Evolutionary conservation across 2,329 filamentous ascomycete species (phyloP), one percentile per base, ranked within the genome.

Genomic region (Neophaeococcomyces aloes): DNA sequence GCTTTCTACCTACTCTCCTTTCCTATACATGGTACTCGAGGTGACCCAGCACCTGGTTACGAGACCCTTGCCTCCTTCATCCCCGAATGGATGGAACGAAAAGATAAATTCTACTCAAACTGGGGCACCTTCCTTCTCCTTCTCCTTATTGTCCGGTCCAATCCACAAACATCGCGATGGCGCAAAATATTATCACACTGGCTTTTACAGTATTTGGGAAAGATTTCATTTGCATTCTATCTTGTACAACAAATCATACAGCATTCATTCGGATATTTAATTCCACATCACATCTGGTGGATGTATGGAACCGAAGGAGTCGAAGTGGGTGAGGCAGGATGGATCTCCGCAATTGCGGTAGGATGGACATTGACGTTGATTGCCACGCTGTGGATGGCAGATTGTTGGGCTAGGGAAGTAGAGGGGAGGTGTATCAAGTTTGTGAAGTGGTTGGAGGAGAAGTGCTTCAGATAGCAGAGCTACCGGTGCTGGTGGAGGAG

Each of bases 371-470:
- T 67, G 38, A 67, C 63, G 45, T 51, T 68, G 10, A 55, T 60
- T 5, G 43, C 66, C 21, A 58, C 71, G 0, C 62, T 79, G 4
- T 79, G 74, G 68, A 63, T 67, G 4, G 71, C 72, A 1, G 76
- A 80, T 57, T 45, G 80, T 3, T 79, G 51, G 53, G 47, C 40
- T 6, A 38, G 51, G 21, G 53, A 55, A 41, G 49, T 55, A 5
- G 53, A 55, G 32, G 44, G 48, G 15, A 34, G 51, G 14, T 53
- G 53, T 41, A 48, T 50, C 31, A 51, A 53, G 40, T 30, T 38
- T 11, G 49, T 52, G 10, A 55, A 53, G 46, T 51, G 46, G 32
- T 38, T 52, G 36, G 53, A 55, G 35, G 43, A 45, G 10, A 14
- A 49, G 3, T 51, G 49, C 38, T 53, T 55, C 34, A 53, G 39